These are phyloP conservation scores for Colletotrichum sojae DNA, from an alignment of 2,329 filamentous ascomycete species.

Conservation along the genomic window DNA sequence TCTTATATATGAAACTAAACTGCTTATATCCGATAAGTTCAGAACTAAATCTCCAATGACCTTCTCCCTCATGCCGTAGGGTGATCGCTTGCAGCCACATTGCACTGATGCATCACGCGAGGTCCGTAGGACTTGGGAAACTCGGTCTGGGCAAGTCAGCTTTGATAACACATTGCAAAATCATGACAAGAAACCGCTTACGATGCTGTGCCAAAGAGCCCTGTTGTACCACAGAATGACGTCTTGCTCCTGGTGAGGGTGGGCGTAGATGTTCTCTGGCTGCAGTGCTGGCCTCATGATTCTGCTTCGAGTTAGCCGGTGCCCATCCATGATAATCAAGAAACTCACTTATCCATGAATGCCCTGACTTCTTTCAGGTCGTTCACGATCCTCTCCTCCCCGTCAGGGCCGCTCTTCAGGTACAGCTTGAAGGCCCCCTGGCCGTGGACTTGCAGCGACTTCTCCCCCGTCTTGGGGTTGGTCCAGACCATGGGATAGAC, in stretches of 20 bases:
- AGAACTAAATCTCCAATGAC: no score
- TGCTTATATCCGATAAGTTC: no score
- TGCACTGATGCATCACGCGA: constrained; percentile 56
- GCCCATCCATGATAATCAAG: constrained; percentile 33
- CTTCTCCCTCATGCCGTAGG: constrained; percentile 25
- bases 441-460: constrained; percentile 60
- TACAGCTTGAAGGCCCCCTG: constrained; percentile 56
- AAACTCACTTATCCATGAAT: constrained; percentile 51
- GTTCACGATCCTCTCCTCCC: constrained; percentile 53
- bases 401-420: constrained; percentile 50
- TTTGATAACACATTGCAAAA: constrained; percentile 53
- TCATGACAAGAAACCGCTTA: constrained; percentile 40
- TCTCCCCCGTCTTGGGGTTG: constrained; percentile 58
- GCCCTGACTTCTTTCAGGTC: constrained; percentile 55
- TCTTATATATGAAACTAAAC: no score
- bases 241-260: constrained; percentile 58
- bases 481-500: constrained; percentile 63
- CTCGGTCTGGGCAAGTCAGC: constrained; percentile 55
- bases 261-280: constrained; percentile 59
- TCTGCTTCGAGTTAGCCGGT: constrained; percentile 35
- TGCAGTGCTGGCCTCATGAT: constrained; percentile 55
- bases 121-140: constrained; percentile 55
- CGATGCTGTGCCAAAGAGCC: constrained; percentile 56
- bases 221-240: constrained; percentile 60
- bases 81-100: constrained; percentile 46